Percentiles rank a stretch among this genome's conserved stretches.
Conservation (phyloP, 306 rosid genomes). For the Pyrus pyrifolia region DNA sequence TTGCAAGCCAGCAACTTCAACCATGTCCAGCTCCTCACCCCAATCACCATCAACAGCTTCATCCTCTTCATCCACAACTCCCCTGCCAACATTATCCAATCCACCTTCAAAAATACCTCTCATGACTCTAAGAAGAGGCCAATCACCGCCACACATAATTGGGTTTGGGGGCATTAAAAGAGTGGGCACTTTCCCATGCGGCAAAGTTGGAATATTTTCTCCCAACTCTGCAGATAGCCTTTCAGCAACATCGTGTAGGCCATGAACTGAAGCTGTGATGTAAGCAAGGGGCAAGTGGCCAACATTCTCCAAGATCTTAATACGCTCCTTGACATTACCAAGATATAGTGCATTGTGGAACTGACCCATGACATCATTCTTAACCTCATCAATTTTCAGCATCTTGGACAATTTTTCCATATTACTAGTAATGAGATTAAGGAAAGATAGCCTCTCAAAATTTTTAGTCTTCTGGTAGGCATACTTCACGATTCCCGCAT, state of each 20-base stretch:
- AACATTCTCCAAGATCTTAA: conserved; percentile 80
- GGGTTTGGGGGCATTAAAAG: conserved; percentile 82
- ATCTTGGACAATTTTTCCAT: conserved; percentile 78
- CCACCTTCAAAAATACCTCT: conserved; percentile 84
- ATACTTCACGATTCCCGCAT: conserved; percentile 82
- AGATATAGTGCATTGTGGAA: conserved; percentile 86
- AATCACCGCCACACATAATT: conserved; percentile 67
- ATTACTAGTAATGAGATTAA: conserved; percentile 81
- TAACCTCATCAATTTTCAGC: conserved; percentile 94
- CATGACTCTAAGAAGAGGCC: conserved; percentile 90
- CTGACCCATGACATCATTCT: conserved; percentile 96
- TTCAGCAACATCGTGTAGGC: conserved; percentile 71
- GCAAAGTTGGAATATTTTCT: conserved; percentile 66
- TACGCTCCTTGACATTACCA: conserved; percentile 72
- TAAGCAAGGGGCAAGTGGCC: conserved; percentile 92
- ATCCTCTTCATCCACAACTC: conserved; percentile 51
- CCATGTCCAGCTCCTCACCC: conserved; percentile 76
- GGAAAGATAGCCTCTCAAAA: conserved; percentile 82
- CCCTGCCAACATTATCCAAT: conserved; percentile 42
- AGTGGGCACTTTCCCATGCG: conserved; percentile 60
- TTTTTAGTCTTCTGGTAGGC: conserved; percentile 94
- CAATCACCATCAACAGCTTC: conserved; percentile 70
- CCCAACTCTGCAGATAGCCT: conserved; percentile 77
- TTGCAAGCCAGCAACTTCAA: conserved; percentile 53
- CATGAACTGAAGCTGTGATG: conserved; percentile 72